Base-by-base conservation (phyloP, 306 rosid genomes). In the Prinsepia uniflora region DNA sequence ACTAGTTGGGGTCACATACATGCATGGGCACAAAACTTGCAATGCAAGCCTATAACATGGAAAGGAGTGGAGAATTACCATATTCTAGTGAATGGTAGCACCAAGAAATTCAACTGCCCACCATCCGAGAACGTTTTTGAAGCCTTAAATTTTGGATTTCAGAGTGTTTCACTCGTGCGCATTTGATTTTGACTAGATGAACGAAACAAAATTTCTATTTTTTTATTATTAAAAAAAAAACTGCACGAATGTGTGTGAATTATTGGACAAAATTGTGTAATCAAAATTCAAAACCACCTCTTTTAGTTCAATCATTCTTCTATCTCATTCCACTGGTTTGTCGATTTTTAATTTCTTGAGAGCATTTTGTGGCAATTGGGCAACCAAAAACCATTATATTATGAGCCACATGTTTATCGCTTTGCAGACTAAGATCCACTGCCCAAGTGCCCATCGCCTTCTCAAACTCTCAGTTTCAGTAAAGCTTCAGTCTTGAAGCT, bases 161-260 rank as follows among this genome's bases (percentile, higher is more conserved):
- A 73, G 63, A 54, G 74, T 77, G 81, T 81, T 85, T 78, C 98
- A 89, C 89, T 86, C 96, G 92, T 88, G 96, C 86, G 96, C 90
- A 75, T 82, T 86, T 88, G 88, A 85, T 89, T 81, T 87, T 85
- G 88, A 85, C 92, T 65, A 24, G 71, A 66, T n/a, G 65, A 68
- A 46, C 8, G 5, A 42, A 42, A 42, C 9, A 42, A 42, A 42
- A 42, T 42, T 42, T 30, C 36, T 30, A 30, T 24, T 24, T 0
- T 24, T 24, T 24, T n/a, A n/a, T n/a, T n/a, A n/a, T 30, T 30
- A 30, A 30, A 30, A 30, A 30, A 46, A 6, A 46, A 70, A 48
- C 42, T 73, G 78, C 84, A 72, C 69, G 85, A 81, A 84, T 86
- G 84, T 83, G 84, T 78, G 80, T 68, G 82, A 30, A 30, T 30